Base-by-base conservation (phyloP, 2,329 filamentous ascomycete genomes). In the Rutstroemia sydowiana region DNA sequence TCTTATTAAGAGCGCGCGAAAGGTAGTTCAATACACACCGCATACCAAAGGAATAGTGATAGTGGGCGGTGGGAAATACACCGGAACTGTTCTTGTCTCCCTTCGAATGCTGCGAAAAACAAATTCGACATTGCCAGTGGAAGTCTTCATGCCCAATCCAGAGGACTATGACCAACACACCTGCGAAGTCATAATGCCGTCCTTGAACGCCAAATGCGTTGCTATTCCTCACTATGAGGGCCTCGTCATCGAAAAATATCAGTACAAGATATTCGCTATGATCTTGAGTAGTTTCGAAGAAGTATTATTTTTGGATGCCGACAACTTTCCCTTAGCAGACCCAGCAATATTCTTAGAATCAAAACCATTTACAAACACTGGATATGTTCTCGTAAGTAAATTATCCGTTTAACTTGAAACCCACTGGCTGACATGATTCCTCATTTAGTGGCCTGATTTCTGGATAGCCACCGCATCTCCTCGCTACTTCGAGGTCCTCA, bases 251-350 rank as follows among this genome's bases (percentile, higher is more conserved):
- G 61, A 66, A 16, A 68, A 69, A 45, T 76, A 71, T 59, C 74
- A 76, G 52, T 69, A 72, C 59, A 76, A 76, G 57, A 62, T 66
- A 1, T 69, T 76, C 36, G 70, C 73, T 2, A 70, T 76, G 61
- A 63, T 76, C 7, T 73, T 75, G 58, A 74, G 72, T 8, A 71
- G 70, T 0, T 77, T 76, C 47, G 69, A 73, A 49, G 67, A 75
- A 20, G 66, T 75, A n/a, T 62, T 76, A 6, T 75, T 74, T 56
- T 60, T 76, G 14, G 73, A 76, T 52, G 70, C 70, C 3, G 73
- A 75, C 51, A 67, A 68, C 32, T 71, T 75, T 30, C 69, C 73
- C 1, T 52, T 75, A 2, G 59, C 65, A 6, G 64, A 69, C 21
- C 73, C 73, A 0, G 67, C 70, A 11, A 49, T 58, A 6, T 59